Evolutionary conservation across 2,329 filamentous ascomycete genomes (phyloP), one percentile per base, ranked within the genome.

Genomic region (Metarhizium brunneum): DNA sequence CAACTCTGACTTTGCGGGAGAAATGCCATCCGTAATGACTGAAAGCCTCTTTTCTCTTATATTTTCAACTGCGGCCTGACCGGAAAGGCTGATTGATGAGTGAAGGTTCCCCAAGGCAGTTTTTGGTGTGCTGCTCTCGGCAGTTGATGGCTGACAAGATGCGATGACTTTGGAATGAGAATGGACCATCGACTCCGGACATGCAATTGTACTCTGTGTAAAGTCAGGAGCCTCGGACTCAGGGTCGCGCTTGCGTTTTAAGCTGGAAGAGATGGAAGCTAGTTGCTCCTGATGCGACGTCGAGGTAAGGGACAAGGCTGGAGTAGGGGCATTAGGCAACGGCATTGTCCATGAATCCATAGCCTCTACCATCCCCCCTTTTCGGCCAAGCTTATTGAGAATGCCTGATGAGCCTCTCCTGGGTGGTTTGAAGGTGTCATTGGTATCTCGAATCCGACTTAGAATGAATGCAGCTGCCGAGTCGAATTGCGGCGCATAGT

Each of bases 1-100:
- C 2, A 73, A 63, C 8, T 68, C 64, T 25, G 70, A 60, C 50
- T 70, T 73, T 45, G 66, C 66, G 2, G 73, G 70, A 16, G 61
- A 54, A 1, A 71, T 58, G 2, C 66, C 67, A 11, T 59, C 57
- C 0, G 70, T 70, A 11, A 74, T 58, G 0, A 59, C 51, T 2
- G 65, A 65, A n/a, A 75, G 62, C 13, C 65, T 63, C 54, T 64
- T 67, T 47, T 66, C 60, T 16, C 71, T 65, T 42, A 69, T 54
- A 20, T 53, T 62, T 3, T 71, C 68, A 2, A 71, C 38, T 62
- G 60, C 16, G 62, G 57, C 38, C 61, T 29, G 43, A 53, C 51
- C 52, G 64, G 50, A 10, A 13, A 16, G 10, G 48, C 32, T 20
- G 13, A 14, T 8, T 30, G 45, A 14, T n/a, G 58, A 56, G n/a